Conservation (phyloP, 352 stramenopile species). For the Peronospora farinosa region DNA sequence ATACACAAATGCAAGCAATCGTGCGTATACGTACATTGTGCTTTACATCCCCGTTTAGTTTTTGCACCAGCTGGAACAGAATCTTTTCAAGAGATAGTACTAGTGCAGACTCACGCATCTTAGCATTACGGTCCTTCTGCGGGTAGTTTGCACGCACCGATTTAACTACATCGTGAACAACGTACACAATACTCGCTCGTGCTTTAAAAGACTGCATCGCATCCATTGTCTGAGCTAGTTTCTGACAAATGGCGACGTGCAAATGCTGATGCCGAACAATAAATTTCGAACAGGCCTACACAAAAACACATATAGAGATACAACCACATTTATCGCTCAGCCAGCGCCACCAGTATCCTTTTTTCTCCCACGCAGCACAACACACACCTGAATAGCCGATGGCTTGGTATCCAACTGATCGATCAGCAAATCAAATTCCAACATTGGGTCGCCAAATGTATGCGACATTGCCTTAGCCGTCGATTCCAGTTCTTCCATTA, state of each 20-base stretch:
- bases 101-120: slow-evolving; percentile 65
- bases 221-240: slow-evolving; percentile 59
- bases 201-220: slow-evolving; percentile 58
- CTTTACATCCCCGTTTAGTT: slow-evolving; percentile 47
- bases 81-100: slow-evolving; percentile 64
- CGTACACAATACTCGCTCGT: slow-evolving; percentile 71
- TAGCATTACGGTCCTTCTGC: slow-evolving; percentile 67
- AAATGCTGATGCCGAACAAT: slow-evolving; percentile 75
- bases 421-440: slow-evolving; percentile 81
- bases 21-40: slow-evolving; percentile 49
- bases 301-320: background rate
- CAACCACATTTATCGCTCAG: background rate
- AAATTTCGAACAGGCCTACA: slow-evolving; percentile 75
- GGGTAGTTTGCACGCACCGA: slow-evolving; percentile 57
- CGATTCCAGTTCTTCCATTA: slow-evolving; percentile 72
- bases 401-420: slow-evolving; percentile 82
- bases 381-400: slow-evolving; percentile 73
- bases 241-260: slow-evolving; percentile 62
- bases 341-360: background rate
- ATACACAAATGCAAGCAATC: slow-evolving; percentile 2
- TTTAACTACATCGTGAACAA: slow-evolving; percentile 82
- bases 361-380: slow-evolving; percentile 1
- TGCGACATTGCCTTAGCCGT: slow-evolving; percentile 71
- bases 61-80: slow-evolving; percentile 55
- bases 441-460: slow-evolving; percentile 77